A percentile compares a stretch with the other conserved stretches of the same genome.
phyloP scores from a whole-genome alignment of 2,329 filamentous ascomycete species.

The Fusarium mangiferae region DNA sequence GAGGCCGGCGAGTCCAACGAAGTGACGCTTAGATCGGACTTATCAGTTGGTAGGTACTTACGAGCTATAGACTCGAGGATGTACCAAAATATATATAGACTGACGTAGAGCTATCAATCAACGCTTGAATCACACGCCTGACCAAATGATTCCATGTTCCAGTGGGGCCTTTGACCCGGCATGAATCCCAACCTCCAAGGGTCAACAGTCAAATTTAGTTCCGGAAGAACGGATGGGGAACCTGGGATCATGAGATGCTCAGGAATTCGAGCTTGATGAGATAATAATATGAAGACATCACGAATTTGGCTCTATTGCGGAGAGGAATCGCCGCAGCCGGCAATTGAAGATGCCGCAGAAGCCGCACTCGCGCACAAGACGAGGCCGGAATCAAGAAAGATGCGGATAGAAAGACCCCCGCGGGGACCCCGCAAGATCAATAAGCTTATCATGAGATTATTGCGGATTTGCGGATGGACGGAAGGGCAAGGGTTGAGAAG shows the following conservation, averaged over 20 bases:
- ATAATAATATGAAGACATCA: neutral
- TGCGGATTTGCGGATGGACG: neutral
- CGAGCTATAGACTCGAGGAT: too few relatives aligned
- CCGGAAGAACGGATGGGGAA: neutral
- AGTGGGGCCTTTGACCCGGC: neutral
- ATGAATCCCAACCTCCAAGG: neutral
- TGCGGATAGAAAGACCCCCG: neutral
- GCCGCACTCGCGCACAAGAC: neutral
- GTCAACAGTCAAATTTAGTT: too few relatives aligned
- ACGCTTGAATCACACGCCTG: neutral
- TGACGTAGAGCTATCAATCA: accelerated
- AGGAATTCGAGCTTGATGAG: neutral
- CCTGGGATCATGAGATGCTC: neutral
- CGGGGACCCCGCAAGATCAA: neutral
- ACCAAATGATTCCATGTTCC: neutral
- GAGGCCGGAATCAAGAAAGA: neutral
- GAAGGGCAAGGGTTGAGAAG: neutral
- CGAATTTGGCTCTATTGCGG: neutral
- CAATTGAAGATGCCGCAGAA: neutral
- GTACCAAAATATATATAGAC: neutral
- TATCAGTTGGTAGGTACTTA: accelerated
- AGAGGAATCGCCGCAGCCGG: neutral
- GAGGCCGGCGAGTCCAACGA: neutral
- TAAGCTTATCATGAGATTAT: neutral
- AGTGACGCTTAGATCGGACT: accelerated